Base-by-base conservation (phyloP, 2,329 filamentous ascomycete species). In the Penicillium sp. region DNA sequence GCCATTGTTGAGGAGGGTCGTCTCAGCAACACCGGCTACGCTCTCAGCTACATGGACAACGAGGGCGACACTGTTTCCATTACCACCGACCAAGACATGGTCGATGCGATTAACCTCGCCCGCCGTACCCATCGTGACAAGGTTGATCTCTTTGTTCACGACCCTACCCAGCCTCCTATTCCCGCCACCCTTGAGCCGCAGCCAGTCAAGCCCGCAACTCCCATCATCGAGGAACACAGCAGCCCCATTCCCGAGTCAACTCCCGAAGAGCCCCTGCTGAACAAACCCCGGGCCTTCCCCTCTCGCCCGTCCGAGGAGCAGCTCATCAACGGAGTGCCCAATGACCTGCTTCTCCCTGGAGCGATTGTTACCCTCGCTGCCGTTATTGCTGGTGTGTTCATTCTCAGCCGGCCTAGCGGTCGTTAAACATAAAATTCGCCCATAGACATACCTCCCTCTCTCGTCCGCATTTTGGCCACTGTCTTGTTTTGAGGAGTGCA, bases 21-120 rank as follows among this genome's bases (percentile, higher is more conserved):
- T 67, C 79, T 96, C 39, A 85, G 85, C 45, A 82, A 84, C 47
- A 81, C 84, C 33, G 94, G 94, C 6, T 99, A 93, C 67, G 94
- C 93, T 26, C 79, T 99, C 56, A 96, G 91, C 78, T 99, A 97
- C 68, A 79, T 97, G 61, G 94, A 99, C 70, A 93, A 97, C 64
- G 94, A 99, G 69, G 93, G 94, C 51, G 94, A 99, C 70, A 92
- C 90, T 0, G 91, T 99, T 15, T 96, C 92, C 38, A 96, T 99
- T 70, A 99, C 94, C 10, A 95, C 93, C 0, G 91, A 97, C 67
- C 87, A 93, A 60, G 94, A 99, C 69, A 82, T 99, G 39, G 76
- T 94, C 2, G 94, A 99, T 73, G 91, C 94, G 1, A 90, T 99
- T 61, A 80, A 86, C 18, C 82, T 97, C 26, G 90, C 93, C 4